Evolutionary conservation across 768 basidiomycete species (phyloP).

Genomic region (Leccinum subtestaceum): DNA sequence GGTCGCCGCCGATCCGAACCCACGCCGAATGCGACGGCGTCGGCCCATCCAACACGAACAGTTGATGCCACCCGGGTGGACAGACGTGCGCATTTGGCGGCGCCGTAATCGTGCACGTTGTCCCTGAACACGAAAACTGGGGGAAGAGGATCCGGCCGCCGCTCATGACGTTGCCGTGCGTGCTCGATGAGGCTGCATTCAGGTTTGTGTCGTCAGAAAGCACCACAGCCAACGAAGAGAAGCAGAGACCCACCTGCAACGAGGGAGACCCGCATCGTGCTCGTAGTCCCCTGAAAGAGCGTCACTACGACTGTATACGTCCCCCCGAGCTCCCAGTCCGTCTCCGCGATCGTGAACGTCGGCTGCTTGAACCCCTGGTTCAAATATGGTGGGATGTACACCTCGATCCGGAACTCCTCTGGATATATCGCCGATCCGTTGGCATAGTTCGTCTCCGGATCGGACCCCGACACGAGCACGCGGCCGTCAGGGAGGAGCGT

Average conservation of each 20-base stretch:
- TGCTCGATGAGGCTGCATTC: constrained; percentile 61
- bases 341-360: constrained; percentile 50
- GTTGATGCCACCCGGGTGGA: constrained; percentile 75
- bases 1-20: constrained; percentile 81
- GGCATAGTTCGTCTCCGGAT: constrained; percentile 52
- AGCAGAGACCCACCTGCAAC: constrained; percentile 49
- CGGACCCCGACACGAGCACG: constrained; percentile 74
- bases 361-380: constrained; percentile 61
- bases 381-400: constrained; percentile 88
- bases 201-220: too few species aligned
- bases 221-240: too few species aligned
- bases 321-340: constrained; percentile 63
- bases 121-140: constrained; percentile 65
- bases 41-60: constrained; percentile 75
- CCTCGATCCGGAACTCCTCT: constrained; percentile 76
- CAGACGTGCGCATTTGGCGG: constrained; percentile 67
- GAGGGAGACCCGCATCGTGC: constrained; percentile 58
- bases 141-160: constrained; percentile 73
- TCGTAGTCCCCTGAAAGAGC: constrained; percentile 39
- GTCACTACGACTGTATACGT: constrained; percentile 49
- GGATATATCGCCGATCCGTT: constrained; percentile 44
- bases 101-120: constrained; percentile 71
- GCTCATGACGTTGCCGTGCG: constrained; percentile 73
- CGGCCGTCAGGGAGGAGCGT: constrained; percentile 73
- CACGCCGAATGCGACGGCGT: constrained; percentile 73